phyloP scores from a whole-genome alignment of 208 protist species.

The Naegleria fowleri region DNA sequence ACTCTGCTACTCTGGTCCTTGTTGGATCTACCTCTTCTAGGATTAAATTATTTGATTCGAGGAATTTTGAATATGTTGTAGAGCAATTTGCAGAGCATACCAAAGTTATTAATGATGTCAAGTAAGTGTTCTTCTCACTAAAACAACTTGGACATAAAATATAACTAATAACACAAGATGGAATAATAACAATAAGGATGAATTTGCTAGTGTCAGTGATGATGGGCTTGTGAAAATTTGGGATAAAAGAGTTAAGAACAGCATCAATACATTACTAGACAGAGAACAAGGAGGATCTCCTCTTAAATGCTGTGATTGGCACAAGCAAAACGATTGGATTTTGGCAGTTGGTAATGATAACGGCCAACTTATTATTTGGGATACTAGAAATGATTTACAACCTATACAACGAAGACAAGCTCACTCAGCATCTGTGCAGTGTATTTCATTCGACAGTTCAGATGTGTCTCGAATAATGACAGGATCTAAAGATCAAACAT shows the following conservation, averaged over 20 bases:
- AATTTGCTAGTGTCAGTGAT: background rate
- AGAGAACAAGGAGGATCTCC: background rate
- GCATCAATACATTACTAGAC: conserved; percentile 11
- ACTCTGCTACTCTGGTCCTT: background rate
- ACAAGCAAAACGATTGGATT: conserved; percentile 19
- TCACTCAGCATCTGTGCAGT: background rate
- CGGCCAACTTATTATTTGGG: conserved; percentile 2
- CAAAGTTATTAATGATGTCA: conserved; percentile 3
- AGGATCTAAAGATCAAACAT: background rate
- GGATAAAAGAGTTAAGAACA: background rate
- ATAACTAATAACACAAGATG: background rate
- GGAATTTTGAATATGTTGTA: background rate
- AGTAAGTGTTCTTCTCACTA: background rate
- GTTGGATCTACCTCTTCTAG: background rate
- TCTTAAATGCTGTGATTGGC: background rate
- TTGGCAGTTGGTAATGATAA: background rate
- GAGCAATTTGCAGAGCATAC: background rate
- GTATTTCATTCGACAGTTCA: background rate
- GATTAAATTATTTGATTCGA: conserved; percentile 1
- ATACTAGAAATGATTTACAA: conserved; percentile 25
- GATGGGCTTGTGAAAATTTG: conserved; percentile 20
- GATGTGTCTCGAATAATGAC: background rate
- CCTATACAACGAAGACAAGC: background rate
- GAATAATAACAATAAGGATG: conserved; percentile 17
- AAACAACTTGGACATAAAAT: no score